A percentile compares a stretch with the other conserved stretches of the same genome.
Evolutionary conservation across 176 grass and related monocot species (phyloP).

Genomic region (Guadua angustifolia): DNA sequence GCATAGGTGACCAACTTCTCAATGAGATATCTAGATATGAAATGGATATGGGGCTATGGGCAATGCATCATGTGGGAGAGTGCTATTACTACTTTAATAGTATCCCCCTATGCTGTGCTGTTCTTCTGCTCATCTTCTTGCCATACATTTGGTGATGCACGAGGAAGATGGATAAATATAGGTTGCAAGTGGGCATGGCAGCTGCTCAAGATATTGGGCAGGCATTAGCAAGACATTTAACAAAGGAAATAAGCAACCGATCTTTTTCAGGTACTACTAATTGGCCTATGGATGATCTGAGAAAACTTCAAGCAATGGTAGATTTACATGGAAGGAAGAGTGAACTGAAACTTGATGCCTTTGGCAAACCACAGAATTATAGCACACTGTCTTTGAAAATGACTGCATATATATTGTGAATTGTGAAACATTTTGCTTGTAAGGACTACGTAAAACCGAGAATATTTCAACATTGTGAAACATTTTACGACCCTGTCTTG

Average conservation of each 20-base stretch:
- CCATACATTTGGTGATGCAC: conserved; percentile 41
- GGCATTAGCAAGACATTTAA: conserved; percentile 10
- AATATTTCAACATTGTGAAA: too few species aligned
- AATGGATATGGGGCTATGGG: conserved; percentile 32
- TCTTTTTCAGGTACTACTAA: background rate
- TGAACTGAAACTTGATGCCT: background rate
- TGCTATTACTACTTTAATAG: conserved; percentile 31
- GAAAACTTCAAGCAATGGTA: conserved; percentile 16
- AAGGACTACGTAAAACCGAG: background rate
- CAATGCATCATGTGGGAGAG: conserved; percentile 42
- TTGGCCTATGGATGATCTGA: background rate
- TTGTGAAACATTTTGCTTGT: conserved; percentile 39
- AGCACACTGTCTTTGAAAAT: conserved; percentile 31
- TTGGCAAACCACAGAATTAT: background rate
- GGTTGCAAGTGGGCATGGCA: background rate
- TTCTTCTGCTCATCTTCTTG: conserved; percentile 32
- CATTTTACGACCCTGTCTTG: background rate
- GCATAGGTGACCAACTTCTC: conserved; percentile 33
- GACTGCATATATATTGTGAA: background rate
- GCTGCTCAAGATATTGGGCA: conserved; percentile 2
- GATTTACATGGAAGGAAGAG: background rate
- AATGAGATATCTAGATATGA: conserved; percentile 21
- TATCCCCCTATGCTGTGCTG: conserved; percentile 19
- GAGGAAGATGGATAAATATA: conserved; percentile 1
- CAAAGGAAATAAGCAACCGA: conserved; percentile 11